A percentile compares a stretch with the other conserved stretches of the same genome.
These are phyloP conservation scores for Musa itinerans DNA, from an alignment of 176 grass and related monocot genomes.

Conservation along the genomic window DNA sequence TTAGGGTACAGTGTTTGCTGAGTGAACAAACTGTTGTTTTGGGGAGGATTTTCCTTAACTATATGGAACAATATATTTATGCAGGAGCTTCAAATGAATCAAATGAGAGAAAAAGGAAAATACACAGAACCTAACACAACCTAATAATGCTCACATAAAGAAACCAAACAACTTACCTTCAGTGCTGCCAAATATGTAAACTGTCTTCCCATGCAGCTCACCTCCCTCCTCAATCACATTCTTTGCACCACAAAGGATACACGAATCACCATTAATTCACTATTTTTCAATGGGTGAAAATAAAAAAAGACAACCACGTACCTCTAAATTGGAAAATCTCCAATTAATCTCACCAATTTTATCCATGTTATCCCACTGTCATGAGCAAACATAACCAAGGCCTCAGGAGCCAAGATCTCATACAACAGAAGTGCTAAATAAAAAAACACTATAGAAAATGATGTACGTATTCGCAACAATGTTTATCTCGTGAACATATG, in stretches of 20 bases:
- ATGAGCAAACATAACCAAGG: conserved; percentile 5
- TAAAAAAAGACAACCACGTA: conserved; percentile 18
- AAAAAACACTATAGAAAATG: no score
- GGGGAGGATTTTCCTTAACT: no score
- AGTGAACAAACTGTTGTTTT: no score
- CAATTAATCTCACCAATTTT: conserved; percentile 78
- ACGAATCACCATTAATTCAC: conserved; percentile 6
- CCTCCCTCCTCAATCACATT: conserved; percentile 67
- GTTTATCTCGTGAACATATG: no score
- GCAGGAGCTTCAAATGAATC: no score
- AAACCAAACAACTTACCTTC: conserved; percentile 41
- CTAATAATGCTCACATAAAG: not conserved
- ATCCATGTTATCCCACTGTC: conserved; percentile 90
- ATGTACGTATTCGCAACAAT: no score
- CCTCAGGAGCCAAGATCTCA: not conserved
- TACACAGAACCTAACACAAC: not conserved
- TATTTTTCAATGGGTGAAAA: not conserved
- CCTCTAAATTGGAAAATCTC: conserved; percentile 89
- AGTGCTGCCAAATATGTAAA: conserved; percentile 89
- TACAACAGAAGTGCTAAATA: not conserved
- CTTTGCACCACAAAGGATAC: conserved; percentile 32
- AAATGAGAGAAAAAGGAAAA: not conserved
- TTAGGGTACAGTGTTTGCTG: no score
- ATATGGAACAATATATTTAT: no score
- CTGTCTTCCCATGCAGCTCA: conserved; percentile 66